Percentiles rank a stretch among this genome's conserved stretches.
These are phyloP conservation scores for Suillus tomentosus DNA, from an alignment of 768 basidiomycete species.

Conservation along the genomic window DNA sequence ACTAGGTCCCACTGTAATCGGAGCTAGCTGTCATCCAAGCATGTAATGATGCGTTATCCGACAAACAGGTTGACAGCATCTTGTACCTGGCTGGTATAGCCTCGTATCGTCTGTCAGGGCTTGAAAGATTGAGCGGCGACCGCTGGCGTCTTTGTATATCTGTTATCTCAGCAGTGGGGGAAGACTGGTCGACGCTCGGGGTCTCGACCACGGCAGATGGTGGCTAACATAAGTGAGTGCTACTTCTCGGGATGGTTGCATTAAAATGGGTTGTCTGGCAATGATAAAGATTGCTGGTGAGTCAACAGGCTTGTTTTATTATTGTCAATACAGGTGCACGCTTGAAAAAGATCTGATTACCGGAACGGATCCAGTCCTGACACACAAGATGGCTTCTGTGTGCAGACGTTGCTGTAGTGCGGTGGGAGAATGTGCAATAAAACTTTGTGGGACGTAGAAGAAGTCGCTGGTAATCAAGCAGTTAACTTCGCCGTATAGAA, in stretches of 20 bases:
- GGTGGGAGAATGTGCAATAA: too few relatives aligned
- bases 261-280: background rate
- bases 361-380: too few relatives aligned
- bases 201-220: background rate
- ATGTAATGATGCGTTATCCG: background rate
- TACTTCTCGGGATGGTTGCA: background rate
- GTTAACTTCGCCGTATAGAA: too few relatives aligned
- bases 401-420: too few relatives aligned
- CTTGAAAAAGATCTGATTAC: too few relatives aligned
- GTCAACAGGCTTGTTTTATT: too few relatives aligned
- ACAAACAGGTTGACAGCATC: background rate
- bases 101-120: background rate
- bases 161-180: background rate
- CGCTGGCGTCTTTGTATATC: too few relatives aligned
- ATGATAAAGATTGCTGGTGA: constrained; percentile 20
- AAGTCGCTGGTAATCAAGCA: too few relatives aligned
- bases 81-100: background rate
- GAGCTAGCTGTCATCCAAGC: background rate
- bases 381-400: too few relatives aligned
- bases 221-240: background rate
- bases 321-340: too few relatives aligned
- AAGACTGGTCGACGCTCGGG: background rate
- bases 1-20: background rate
- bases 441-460: too few relatives aligned
- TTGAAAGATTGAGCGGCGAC: background rate